Percentiles rank a stretch among this genome's conserved stretches.
Evolutionary conservation across 2,329 filamentous ascomycete species (phyloP).

Genomic region (Aspergillus calidoustus): DNA sequence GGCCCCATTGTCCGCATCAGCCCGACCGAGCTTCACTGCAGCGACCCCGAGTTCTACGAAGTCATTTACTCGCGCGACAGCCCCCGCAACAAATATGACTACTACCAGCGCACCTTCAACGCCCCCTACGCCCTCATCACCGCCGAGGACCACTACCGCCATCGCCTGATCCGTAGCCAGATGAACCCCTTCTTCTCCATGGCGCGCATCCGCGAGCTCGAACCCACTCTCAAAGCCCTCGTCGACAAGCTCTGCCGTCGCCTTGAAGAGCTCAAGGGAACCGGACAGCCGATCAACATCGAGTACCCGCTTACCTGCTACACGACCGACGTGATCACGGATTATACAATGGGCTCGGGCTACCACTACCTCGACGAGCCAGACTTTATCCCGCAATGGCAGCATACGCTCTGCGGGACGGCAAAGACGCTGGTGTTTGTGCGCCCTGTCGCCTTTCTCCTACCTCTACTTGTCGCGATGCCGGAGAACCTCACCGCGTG

Average conservation of each 20-base stretch:
- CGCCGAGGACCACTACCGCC: conserved; percentile 35
- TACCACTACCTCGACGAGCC: conserved; percentile 38
- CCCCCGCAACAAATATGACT: conserved; percentile 36
- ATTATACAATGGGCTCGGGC: conserved; percentile 43
- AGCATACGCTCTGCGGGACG: conserved; percentile 30
- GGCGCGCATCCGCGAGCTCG: conserved; percentile 30
- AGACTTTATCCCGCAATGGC: conserved; percentile 38
- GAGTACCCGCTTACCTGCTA: conserved; percentile 45
- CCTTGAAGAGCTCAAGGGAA: conserved; percentile 26
- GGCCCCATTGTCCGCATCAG: conserved; percentile 41
- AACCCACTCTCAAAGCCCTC: conserved; percentile 29
- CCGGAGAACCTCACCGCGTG: conserved; percentile 24
- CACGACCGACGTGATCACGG: conserved; percentile 53
- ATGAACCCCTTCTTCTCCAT: conserved; percentile 44
- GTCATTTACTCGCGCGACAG: conserved; percentile 35
- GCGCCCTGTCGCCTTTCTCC: conserved; percentile 28
- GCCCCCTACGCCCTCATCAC: conserved; percentile 38
- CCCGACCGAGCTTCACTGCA: conserved; percentile 39
- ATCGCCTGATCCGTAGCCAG: conserved; percentile 37
- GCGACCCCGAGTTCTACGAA: conserved; percentile 36
- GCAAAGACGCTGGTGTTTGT: conserved; percentile 28
- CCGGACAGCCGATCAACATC: conserved; percentile 25
- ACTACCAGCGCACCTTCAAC: conserved; percentile 35
- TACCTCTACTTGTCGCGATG: conserved; percentile 27
- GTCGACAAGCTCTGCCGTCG: conserved; percentile 32